Percentiles rank a stretch among this genome's conserved stretches.
These are phyloP conservation scores for Salvia hispanica DNA, from an alignment of 257 asterid genomes.

Conservation along the genomic window DNA sequence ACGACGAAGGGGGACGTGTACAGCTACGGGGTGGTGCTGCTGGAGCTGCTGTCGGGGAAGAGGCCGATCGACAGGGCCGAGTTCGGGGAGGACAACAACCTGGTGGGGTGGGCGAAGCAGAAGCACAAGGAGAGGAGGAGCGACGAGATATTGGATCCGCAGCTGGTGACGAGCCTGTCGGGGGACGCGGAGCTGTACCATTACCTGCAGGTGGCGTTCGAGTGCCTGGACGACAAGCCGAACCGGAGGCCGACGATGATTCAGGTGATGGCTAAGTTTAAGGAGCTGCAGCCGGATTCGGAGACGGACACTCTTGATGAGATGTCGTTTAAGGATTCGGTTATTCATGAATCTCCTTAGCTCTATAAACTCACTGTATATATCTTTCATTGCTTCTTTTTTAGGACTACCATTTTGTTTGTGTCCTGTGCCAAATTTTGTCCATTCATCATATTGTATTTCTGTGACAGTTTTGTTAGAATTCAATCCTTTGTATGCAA, in stretches of 20 bases:
- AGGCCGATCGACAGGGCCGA: constrained; percentile 70
- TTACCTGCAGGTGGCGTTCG: constrained; percentile 73
- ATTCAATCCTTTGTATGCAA: too few relatives aligned
- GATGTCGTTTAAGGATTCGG: constrained; percentile 66
- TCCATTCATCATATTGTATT: too few relatives aligned
- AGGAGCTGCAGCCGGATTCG: constrained; percentile 71
- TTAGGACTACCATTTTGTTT: too few relatives aligned
- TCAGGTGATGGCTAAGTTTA: constrained; percentile 94
- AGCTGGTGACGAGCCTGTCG: constrained; percentile 49
- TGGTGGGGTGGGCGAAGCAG: constrained; percentile 97
- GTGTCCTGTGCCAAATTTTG: too few relatives aligned
- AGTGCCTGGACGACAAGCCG: constrained; percentile 85
- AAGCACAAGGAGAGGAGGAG: constrained; percentile 57
- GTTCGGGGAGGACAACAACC: constrained; percentile 89
- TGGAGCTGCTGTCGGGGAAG: constrained; percentile 91
- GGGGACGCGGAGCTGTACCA: constrained; percentile 74
- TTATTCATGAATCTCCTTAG: constrained; percentile 68
- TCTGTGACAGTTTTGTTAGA: too few relatives aligned
- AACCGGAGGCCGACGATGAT: constrained; percentile 87
- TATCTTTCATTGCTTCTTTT: too few relatives aligned
- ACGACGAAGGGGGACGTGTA: constrained; percentile 93
- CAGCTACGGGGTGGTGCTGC: constrained; percentile 86
- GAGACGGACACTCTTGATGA: constrained; percentile 83
- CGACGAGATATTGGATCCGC: constrained; percentile 69
- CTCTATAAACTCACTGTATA: too few relatives aligned